A percentile compares a stretch with the other conserved stretches of the same genome.
These are phyloP conservation scores for Mycena olivaceomarginata DNA, from an alignment of 768 basidiomycete genomes.

Conservation along the genomic window DNA sequence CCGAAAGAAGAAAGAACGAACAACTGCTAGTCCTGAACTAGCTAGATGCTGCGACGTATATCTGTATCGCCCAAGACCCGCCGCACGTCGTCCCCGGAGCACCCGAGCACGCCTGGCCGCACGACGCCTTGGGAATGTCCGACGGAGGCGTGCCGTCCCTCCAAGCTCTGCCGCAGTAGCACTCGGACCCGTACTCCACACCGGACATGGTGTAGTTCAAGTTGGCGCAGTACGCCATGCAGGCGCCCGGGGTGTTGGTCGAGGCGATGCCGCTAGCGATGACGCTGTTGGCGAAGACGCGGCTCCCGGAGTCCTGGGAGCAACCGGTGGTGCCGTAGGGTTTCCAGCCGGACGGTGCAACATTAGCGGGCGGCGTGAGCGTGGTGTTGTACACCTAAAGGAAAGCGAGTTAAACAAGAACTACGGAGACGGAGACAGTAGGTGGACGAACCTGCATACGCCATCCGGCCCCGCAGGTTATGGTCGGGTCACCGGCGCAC, in stretches of 20 bases:
- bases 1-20: constrained; percentile 3
- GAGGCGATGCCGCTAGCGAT: constrained; percentile 15
- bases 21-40: constrained; percentile 9
- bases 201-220: constrained; percentile 15
- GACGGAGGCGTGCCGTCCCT: constrained; percentile 14
- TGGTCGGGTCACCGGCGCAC: constrained; percentile 16
- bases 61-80: constrained; percentile 28
- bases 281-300: constrained; percentile 26
- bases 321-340: constrained; percentile 30
- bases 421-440: constrained; percentile 6
- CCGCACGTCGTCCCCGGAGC: constrained; percentile 28
- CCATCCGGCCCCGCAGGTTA: constrained; percentile 20
- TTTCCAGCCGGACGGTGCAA: constrained; percentile 18
- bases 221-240: constrained; percentile 21
- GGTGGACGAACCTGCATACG: constrained; percentile 30
- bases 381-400: constrained; percentile 27
- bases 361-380: constrained; percentile 17
- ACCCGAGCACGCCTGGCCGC: constrained; percentile 19
- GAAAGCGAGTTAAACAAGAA: constrained; percentile 22
- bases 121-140: constrained; percentile 9
- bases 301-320: constrained; percentile 21
- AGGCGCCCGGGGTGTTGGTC: constrained; percentile 22
- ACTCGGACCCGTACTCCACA: constrained; percentile 25
- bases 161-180: constrained; percentile 28
- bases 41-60: not conserved